A percentile compares a stretch with the other conserved stretches of the same genome.
phyloP scores from a whole-genome alignment of 345 rosid species.

The Eucalyptus curtisii region DNA sequence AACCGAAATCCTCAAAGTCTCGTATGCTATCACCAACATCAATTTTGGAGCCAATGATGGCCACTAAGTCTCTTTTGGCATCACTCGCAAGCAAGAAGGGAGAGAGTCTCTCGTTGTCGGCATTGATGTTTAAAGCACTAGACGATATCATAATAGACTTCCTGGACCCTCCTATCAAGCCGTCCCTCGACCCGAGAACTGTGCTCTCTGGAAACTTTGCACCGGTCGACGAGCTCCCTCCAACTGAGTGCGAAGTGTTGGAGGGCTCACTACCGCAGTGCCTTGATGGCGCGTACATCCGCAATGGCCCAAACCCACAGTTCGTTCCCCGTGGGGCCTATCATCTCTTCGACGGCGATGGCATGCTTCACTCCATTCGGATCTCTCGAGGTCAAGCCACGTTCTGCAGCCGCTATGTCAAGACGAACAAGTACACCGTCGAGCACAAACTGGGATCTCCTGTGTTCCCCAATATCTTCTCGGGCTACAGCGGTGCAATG shows the following conservation, averaged over 20 bases:
- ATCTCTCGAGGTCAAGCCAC: conserved; percentile 22
- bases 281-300: conserved; percentile 40
- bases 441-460: conserved; percentile 24
- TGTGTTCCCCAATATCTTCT: conserved; percentile 27
- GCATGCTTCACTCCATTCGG: conserved; percentile 44
- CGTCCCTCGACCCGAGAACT: conserved; percentile 26
- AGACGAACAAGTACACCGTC: conserved; percentile 28
- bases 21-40: neutral
- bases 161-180: conserved; percentile 32
- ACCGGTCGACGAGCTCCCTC: conserved; percentile 43
- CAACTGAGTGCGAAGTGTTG: conserved; percentile 27
- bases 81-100: neutral
- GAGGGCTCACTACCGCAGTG: conserved; percentile 31
- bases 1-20: neutral
- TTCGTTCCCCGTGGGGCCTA: conserved; percentile 45
- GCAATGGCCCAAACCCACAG: conserved; percentile 49
- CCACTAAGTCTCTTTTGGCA: neutral
- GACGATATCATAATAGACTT: conserved; percentile 35
- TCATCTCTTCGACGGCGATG: conserved; percentile 52
- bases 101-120: neutral
- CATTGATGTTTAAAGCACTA: conserved; percentile 9
- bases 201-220: conserved; percentile 34
- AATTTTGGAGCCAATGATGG: neutral
- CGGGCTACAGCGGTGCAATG: conserved; percentile 29
- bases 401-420: conserved; percentile 37